phyloP scores from a whole-genome alignment of 2,329 filamentous ascomycete species.

The Herpotrichia juniperi region DNA sequence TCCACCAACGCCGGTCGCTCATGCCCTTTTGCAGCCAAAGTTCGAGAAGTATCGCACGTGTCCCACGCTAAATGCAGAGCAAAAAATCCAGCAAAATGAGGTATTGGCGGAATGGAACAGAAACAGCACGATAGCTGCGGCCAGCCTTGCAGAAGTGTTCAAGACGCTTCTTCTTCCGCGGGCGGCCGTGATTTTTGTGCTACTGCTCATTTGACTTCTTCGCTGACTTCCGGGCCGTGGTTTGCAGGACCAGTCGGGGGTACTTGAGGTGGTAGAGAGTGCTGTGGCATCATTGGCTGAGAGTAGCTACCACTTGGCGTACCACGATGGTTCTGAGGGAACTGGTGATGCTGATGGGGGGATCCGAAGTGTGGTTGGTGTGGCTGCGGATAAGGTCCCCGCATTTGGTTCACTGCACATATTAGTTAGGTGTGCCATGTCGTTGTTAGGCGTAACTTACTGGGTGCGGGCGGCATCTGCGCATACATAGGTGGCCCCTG shows the following conservation, averaged over 20 bases:
- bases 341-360: conserved; percentile 49
- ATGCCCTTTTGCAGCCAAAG: conserved; percentile 34
- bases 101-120: conserved; percentile 12
- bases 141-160: conserved; percentile 11
- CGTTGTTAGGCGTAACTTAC: conserved; percentile 61
- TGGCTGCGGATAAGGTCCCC: conserved; percentile 45
- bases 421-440: no score
- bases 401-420: conserved; percentile 50
- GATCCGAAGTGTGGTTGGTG: conserved; percentile 48
- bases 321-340: conserved; percentile 45
- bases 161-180: conserved; percentile 12
- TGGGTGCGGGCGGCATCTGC: conserved; percentile 73
- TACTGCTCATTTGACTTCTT: conserved; percentile 44
- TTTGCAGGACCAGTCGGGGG: conserved; percentile 41
- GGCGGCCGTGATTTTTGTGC: not conserved
- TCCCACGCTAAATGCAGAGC: conserved; percentile 41
- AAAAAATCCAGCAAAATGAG: conserved; percentile 26
- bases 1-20: conserved; percentile 44
- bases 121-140: conserved; percentile 13
- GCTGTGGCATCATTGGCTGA: conserved; percentile 50
- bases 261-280: conserved; percentile 45
- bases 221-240: conserved; percentile 39
- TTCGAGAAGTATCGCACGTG: conserved; percentile 23
- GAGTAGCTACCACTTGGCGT: conserved; percentile 48
- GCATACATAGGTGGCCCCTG: conserved; percentile 77